A percentile compares a stretch with the other conserved stretches of the same genome.
Evolutionary conservation across 179 eudicot genomes (phyloP).

Genomic region (Spinacia oleracea): DNA sequence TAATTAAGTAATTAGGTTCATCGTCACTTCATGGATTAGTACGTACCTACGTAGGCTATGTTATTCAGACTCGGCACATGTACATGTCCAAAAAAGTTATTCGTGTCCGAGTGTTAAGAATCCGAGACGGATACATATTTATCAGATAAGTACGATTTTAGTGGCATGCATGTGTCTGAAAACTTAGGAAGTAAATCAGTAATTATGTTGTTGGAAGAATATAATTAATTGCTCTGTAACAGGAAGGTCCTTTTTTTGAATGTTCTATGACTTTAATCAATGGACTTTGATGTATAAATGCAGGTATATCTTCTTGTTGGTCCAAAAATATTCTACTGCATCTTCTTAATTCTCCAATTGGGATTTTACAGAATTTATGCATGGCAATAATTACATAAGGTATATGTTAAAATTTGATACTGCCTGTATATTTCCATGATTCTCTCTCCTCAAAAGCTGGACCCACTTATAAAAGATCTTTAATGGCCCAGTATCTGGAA

Average conservation of each 20-base stretch:
- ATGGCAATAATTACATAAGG: constrained; percentile 35
- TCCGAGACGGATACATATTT: no score
- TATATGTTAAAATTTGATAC: constrained; percentile 20
- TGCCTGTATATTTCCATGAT: constrained; percentile 32
- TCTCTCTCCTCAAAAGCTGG: constrained; percentile 37
- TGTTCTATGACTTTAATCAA: constrained; percentile 32
- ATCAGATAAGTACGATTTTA: not conserved
- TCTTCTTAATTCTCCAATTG: constrained; percentile 19
- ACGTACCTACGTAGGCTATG: no score
- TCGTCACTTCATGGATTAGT: no score
- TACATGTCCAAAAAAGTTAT: no score
- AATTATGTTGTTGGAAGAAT: constrained; percentile 24
- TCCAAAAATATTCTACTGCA: constrained; percentile 31
- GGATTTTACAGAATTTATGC: constrained; percentile 33
- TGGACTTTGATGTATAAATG: not conserved
- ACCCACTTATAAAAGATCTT: constrained; percentile 30
- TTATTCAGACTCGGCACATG: no score
- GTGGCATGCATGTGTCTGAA: constrained; percentile 28
- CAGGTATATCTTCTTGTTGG: constrained; percentile 24
- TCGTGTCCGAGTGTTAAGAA: no score
- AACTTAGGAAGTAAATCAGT: constrained; percentile 26
- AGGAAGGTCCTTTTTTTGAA: constrained; percentile 22
- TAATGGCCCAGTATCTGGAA: constrained; percentile 32
- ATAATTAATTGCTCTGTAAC: constrained; percentile 17
- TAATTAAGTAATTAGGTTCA: no score